Evolutionary conservation across 805 yeast genomes (phyloP).

Genomic region (Wickerhamiella bombiphila): DNA sequence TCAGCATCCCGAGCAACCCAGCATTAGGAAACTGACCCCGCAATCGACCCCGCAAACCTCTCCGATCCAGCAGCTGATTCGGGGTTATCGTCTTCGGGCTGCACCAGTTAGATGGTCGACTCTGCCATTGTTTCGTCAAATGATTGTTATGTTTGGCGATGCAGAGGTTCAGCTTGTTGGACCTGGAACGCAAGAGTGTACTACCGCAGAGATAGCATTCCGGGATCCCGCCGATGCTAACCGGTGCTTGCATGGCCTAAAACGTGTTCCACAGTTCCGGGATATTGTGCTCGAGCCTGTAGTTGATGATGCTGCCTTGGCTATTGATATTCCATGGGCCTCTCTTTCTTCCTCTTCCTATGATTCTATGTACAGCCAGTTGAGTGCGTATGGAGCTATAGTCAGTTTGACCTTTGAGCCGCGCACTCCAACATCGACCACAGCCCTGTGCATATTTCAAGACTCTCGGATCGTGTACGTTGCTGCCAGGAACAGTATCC

Average conservation of each 20-base stretch:
- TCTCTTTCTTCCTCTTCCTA: background rate
- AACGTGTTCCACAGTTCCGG: background rate
- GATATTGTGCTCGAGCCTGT: background rate
- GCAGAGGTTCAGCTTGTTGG: background rate
- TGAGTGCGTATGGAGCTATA: background rate
- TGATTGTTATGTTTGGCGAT: background rate
- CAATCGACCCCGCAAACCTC: too few relatives aligned
- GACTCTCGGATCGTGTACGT: background rate
- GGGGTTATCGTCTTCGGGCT: too few relatives aligned
- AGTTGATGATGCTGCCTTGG: background rate
- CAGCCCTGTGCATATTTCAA: conserved; percentile 1
- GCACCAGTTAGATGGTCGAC: too few relatives aligned
- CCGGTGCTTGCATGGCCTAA: background rate
- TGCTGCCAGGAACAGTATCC: background rate
- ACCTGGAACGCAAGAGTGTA: background rate
- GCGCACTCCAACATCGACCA: background rate
- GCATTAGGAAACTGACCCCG: too few relatives aligned
- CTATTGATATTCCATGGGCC: background rate
- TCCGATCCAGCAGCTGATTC: too few relatives aligned
- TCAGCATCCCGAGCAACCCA: too few relatives aligned
- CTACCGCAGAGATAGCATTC: background rate
- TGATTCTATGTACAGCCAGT: background rate
- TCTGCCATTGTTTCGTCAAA: too few relatives aligned
- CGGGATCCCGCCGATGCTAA: background rate
- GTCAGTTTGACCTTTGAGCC: background rate